Base-by-base conservation (phyloP, 164 flowering plant species). In the Stephania japonica region DNA sequence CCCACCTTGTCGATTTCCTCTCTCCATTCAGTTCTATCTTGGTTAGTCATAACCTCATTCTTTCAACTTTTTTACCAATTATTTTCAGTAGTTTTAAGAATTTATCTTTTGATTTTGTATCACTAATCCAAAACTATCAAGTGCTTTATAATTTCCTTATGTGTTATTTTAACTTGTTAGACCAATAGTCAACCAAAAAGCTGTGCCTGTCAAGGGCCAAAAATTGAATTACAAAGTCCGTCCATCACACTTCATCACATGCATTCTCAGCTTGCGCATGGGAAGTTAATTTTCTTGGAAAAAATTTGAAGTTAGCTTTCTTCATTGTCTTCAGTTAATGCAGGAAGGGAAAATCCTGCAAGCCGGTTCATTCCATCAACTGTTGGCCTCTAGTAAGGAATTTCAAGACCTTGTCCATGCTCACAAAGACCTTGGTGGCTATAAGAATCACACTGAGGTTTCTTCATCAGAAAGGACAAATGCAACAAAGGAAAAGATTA, bases 1-100 rank as follows among this genome's bases (percentile, higher is more conserved):
- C 98, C 23, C 97, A 93, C 81, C 97, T 90, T 87, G 96, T 91
- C 10, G 97, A 93, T 76, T 93, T 93, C 78, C 97, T 93, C 70
- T 97, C 92, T 19, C 84, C 88, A 77, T 89, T 91, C 77, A 83
- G 89, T 78, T 83, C 81, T 65, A 81, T 90, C 72, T 73, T 93
- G 94, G 98, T 93, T 26, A 84, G 98, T 83, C 12, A 41, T 50
- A 14, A 8, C 14, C 14, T 13, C 59, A 13, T 50, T 13, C 59
- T 6, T 50, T 14, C 18, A 32, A n/a, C 1, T 9, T 32, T 24
- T 27, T 72, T 27, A 49, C 50, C 67, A 27, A 26, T 26, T 1
- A 3, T 23, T 47, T 10, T 66, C 38, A 1, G n/a, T 19, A 19
- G 18, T 13, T 13, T 1, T 8, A 13, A 12, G 0, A 24, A 18